Base-by-base conservation (phyloP, 2,329 filamentous ascomycete genomes). In the Colletotrichum spaethianum region DNA sequence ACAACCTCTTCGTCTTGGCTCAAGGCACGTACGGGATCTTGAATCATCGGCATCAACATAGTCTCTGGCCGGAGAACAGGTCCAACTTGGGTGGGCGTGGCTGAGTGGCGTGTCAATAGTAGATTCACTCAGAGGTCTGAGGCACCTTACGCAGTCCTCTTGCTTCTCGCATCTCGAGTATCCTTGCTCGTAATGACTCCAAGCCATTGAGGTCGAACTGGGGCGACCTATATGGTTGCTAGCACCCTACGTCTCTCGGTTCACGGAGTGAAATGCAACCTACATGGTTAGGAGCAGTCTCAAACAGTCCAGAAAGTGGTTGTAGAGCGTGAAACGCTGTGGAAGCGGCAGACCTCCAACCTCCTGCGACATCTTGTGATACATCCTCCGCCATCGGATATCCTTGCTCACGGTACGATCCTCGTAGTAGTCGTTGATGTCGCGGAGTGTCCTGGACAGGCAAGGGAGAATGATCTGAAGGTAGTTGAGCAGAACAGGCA, bases 361-460 rank as follows among this genome's bases (percentile, higher is more conserved):
- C 76, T 91, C 87, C 31, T 86, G 83, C 9, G 83, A 84, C 84
- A 91, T 85, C 6, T 82, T 80, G 77, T 90, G 84, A 76, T 87
- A 89, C 88, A 91, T 91, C 74, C 84, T 85, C 52, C 85, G 84
- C 90, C 90, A 92, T 65, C 89, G 84, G 44, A 83, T 80, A 72
- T 86, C 83, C 65, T 84, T 85, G 23, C 83, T 81, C 52, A 86
- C 74, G 5, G 82, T 82, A 44, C 82, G 84, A 76, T 91, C 86
- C 42, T 89, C 85, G 75, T 89, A 86, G 78, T 85, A 85, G 11
- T 70, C 73, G 50, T 80, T 84, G 74, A 92, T 91, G 72, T 91
- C 88, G 52, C 83, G 78, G 20, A 92, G 78, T 0, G 86, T 87
- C 67, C 82, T 84, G 63, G 82, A 83, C 23, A 91, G 80, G 67